These are phyloP conservation scores for Eucalyptus curtisii DNA, from an alignment of 345 rosid species.

Conservation along the genomic window DNA sequence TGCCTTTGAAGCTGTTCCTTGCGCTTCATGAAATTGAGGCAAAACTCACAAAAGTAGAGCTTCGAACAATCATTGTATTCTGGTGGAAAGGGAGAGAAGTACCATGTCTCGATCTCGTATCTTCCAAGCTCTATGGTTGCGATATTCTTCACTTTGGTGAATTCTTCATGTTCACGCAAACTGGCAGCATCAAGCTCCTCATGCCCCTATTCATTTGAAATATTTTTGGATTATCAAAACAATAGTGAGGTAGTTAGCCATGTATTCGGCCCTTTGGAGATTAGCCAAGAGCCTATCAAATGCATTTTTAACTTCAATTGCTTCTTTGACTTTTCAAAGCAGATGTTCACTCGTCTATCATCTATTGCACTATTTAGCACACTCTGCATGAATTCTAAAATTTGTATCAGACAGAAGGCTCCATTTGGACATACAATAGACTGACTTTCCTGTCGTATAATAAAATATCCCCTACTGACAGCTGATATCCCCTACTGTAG, in stretches of 20 bases:
- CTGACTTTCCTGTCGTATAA: not conserved
- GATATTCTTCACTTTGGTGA: conserved; percentile 96
- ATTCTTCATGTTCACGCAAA: conserved; percentile 97
- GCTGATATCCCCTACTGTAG: not conserved
- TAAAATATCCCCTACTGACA: not conserved
- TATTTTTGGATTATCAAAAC: not conserved
- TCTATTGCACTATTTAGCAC: not conserved
- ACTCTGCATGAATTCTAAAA: not conserved
- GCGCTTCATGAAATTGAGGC: conserved; percentile 97
- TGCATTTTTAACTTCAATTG: not conserved
- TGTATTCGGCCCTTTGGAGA: not conserved
- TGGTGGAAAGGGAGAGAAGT: conserved; percentile 98
- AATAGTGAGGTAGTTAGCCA: not conserved
- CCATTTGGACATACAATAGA: not conserved
- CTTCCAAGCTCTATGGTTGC: conserved; percentile 98
- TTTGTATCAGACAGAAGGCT: not conserved
- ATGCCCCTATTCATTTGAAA: conserved; percentile 46
- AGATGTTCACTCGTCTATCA: not conserved
- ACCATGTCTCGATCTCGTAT: conserved; percentile 99
- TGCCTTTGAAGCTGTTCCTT: conserved; percentile 99
- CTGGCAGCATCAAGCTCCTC: conserved; percentile 99
- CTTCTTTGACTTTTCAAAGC: not conserved
- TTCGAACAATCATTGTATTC: conserved; percentile 90
- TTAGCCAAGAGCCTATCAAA: not conserved
- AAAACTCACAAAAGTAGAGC: conserved; percentile 99